phyloP scores from a whole-genome alignment of 805 yeast species.

The Jamesozyma lodderae region DNA sequence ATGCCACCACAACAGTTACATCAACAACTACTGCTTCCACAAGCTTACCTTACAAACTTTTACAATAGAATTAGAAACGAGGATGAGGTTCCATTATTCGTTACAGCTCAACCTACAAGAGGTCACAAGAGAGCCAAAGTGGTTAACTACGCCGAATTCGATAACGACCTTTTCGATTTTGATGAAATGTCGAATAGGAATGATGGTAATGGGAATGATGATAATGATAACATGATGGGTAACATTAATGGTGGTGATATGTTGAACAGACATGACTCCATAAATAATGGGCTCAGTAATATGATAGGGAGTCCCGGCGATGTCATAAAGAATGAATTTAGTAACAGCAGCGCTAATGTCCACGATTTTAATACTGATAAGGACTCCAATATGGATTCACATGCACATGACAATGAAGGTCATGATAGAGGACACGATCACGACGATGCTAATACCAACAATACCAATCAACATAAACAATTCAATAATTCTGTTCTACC shows the following conservation, averaged over 20 bases:
- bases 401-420: not conserved
- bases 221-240: slow-evolving; percentile 2
- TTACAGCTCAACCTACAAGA: slow-evolving; percentile 68
- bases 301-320: not conserved
- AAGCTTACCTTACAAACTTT: slow-evolving; percentile 71
- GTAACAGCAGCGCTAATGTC: not conserved
- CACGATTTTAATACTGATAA: no score
- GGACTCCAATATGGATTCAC: no score
- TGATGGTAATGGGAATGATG: slow-evolving; percentile 6
- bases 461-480: slow-evolving; percentile 3
- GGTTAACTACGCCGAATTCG: slow-evolving; percentile 78
- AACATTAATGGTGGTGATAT: not conserved
- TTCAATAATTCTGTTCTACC: slow-evolving; percentile 16
- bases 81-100: slow-evolving; percentile 54
- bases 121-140: slow-evolving; percentile 67
- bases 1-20: slow-evolving; percentile 11
- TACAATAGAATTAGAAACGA: slow-evolving; percentile 63
- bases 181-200: slow-evolving; percentile 12
- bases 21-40: slow-evolving; percentile 40
- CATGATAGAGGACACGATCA: slow-evolving; percentile 2
- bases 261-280: not conserved
- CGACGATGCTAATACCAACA: slow-evolving; percentile 3
- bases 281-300: not conserved
- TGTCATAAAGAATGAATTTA: not conserved
- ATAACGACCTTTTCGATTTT: slow-evolving; percentile 50